Evolutionary conservation across 2,329 filamentous ascomycete genomes (phyloP), one percentile per base, ranked within the genome.

Genomic region (Beauveria sp.): DNA sequence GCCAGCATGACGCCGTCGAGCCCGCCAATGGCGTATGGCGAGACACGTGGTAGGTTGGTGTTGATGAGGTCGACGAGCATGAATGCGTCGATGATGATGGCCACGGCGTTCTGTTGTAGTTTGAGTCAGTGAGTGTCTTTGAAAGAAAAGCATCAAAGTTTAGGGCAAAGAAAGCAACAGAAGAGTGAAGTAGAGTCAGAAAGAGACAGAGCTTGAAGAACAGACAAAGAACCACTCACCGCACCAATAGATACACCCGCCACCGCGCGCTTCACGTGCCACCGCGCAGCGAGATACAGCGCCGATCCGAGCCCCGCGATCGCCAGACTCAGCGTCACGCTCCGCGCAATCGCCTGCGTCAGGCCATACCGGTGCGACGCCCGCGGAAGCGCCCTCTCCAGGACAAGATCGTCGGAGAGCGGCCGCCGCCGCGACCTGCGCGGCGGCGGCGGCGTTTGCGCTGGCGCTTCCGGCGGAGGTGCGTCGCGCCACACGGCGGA

Each of bases 1-100:
- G 51, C 58, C 24, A 61, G 22, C 58, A 61, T 61, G 43, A 61
- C 58, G 20, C 55, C n/a, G 52, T 61, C 58, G n/a, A 61, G 51
- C 8, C 58, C 51, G 28, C 51, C 58, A 34, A 55, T 61, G 10
- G 58, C 51, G 46, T 56, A 61, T 0, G 58, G 58, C 34, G 58
- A 54, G 12, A 61, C 51, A 4, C 58, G 58, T n/a, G 58, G 58
- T 22, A 61, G 30, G n/a, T 55, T 42, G 18, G 58, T 49, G 43
- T 61, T 55, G 51, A 61, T 42, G 20, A 61, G 58, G 43, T 61
- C 50, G 20, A 61, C 51, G 12, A 61, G 43, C 58, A 61, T 61
- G n/a, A 61, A 61, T 1, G 20, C 5, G 45, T 61, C 58, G 34
- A 61, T 61, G 52, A 61, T 28, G 30, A 61, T 61, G 30, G 58